Evolutionary conservation across 1,284 basidiomycete species (phyloP), one percentile per base, ranked within the genome.

Genomic region (Meripilus lineatus): DNA sequence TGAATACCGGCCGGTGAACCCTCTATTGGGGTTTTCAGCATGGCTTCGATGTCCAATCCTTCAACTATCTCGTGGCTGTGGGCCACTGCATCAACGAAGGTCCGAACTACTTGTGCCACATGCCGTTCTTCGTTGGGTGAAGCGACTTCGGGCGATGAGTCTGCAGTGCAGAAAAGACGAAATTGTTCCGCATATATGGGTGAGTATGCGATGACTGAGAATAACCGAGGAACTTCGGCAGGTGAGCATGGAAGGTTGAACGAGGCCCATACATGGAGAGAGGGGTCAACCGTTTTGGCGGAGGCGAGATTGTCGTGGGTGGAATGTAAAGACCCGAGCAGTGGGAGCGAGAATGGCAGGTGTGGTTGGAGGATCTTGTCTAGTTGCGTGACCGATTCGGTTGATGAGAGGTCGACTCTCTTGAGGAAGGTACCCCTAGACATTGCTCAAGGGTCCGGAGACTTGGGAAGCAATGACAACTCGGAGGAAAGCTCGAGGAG

Each of bases 91-190:
- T 26, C 4, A 2, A 11, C 13, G 20, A 45, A 33, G 11, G 10
- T 21, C n/a, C n/a, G 15, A 3, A 45, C 8, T 8, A 24, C 18
- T 4, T 15, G 4, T 3, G 3, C 2, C 17, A 45, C 43, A 30
- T 45, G 43, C 3, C 10, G 10, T 17, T 45, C 36, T 39, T 38
- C 43, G 8, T 39, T 38, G 13, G 4, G 3, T 4, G 28, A 32
- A 2, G 36, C 21, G n/a, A 23, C 18, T 6, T 5, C 13, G 3
- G 3, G 3, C 14, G 17, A 20, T 4, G 17, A 15, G 15, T 45
- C 43, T 24, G 43, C 37, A 21, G 36, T 32, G 28, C 43, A 45
- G 37, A 45, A 45, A 38, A 20, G 40, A 2, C 37, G 37, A 15
- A 45, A 15, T 38, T 40, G 10, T 8, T 20, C 5, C 3, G 32